Conservation (phyloP, 352 stramenopile genomes). For the Phytophthora tubulina region DNA sequence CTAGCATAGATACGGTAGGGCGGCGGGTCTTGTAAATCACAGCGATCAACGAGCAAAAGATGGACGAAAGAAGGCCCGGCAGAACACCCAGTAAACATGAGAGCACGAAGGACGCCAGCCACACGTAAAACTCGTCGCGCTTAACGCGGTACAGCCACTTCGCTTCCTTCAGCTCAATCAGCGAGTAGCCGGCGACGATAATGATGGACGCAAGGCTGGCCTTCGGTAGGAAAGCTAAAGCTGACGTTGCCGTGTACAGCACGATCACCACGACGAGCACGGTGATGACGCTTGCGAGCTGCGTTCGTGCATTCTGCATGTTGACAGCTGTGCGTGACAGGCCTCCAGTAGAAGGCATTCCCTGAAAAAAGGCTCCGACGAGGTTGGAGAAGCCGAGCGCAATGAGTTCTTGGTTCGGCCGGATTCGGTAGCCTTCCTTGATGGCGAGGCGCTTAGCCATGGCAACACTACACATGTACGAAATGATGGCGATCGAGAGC, state of each 20-base stretch:
- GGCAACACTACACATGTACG: constrained; percentile 93
- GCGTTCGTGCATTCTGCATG: constrained; percentile 88
- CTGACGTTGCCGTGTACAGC: constrained; percentile 87
- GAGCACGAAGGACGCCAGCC: constrained; percentile 55
- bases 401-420: constrained; percentile 91
- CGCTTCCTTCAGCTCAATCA: constrained; percentile 91
- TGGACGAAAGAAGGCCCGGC: constrained; percentile 56
- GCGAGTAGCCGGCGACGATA: constrained; percentile 85
- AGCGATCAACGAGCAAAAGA: constrained; percentile 66
- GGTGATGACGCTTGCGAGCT: constrained; percentile 91
- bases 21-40: constrained; percentile 77
- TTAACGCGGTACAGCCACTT: constrained; percentile 82
- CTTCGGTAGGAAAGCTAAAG: constrained; percentile 92
- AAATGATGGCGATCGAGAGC: constrained; percentile 88
- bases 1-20: constrained; percentile 55
- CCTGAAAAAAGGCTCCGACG: constrained; percentile 87
- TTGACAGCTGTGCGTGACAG: constrained; percentile 94
- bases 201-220: constrained; percentile 90
- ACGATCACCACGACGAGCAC: constrained; percentile 90
- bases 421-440: constrained; percentile 84
- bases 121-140: constrained; percentile 73
- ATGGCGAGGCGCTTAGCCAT: constrained; percentile 89
- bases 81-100: constrained; percentile 65
- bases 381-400: constrained; percentile 93
- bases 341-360: constrained; percentile 91